Conservation (phyloP, 2,329 filamentous ascomycete genomes). For the Capronia coronata region DNA sequence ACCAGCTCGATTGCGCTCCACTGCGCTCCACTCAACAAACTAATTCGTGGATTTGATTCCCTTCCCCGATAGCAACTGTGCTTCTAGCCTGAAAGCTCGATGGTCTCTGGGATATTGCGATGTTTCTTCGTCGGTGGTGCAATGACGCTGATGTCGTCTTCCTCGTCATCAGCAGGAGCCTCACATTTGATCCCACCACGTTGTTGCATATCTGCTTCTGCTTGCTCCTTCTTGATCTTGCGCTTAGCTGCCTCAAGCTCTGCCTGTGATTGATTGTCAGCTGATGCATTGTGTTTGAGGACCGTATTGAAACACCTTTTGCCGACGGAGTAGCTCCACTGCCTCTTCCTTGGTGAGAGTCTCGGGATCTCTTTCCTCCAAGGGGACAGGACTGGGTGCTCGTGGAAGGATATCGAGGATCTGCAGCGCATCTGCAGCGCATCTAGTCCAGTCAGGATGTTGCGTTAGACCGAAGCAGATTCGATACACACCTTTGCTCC, state of each 20-base stretch:
- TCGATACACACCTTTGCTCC: constrained; percentile 12
- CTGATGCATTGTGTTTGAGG: neutral
- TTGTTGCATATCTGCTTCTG: neutral
- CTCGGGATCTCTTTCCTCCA: constrained; percentile 27
- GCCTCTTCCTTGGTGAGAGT: constrained; percentile 27
- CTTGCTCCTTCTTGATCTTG: constrained; percentile 7
- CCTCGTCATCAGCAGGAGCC: constrained; percentile 3
- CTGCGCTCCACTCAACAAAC: no score
- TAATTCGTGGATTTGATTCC: no score
- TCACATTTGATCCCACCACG: constrained; percentile 6
- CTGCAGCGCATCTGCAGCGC: constrained; percentile 32
- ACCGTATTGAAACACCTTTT: constrained; percentile 16
- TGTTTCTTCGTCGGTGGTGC: constrained; percentile 2
- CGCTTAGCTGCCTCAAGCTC: constrained; percentile 1
- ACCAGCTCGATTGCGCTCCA: no score
- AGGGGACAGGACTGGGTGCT: constrained; percentile 27
- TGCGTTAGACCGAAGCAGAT: neutral
- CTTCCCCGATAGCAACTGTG: neutral
- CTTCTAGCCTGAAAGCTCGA: constrained; percentile 7
- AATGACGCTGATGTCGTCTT: constrained; percentile 3
- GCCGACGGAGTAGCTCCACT: constrained; percentile 25
- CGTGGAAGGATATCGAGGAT: constrained; percentile 31
- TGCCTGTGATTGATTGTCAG: neutral
- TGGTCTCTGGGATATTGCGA: neutral
- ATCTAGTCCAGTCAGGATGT: constrained; percentile 18